Evolutionary conservation across 495 filamentous ascomycete genomes (phyloP), one percentile per base, ranked within the genome.

Genomic region (Paragyromitra xinjiangensis): DNA sequence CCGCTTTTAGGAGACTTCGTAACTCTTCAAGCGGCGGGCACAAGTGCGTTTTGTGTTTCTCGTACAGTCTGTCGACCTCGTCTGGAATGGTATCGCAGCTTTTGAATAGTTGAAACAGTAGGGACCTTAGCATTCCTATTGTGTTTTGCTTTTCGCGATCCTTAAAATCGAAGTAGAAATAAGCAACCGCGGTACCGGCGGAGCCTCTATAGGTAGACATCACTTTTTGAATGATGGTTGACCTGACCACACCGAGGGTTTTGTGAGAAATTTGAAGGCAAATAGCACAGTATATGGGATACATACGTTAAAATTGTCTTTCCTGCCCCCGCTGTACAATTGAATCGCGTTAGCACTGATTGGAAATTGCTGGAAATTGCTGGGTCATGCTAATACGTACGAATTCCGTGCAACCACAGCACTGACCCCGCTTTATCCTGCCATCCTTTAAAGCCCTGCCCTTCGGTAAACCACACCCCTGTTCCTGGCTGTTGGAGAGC

Each of bases 81-180:
- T 8, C 24, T 0, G 48, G 45, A 37, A 42, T 24, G 6, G 14
- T 62, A 6, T 7, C 12, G 26, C 34, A 26, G 12, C 45, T 70
- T 50, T 22, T 59, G 34, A 82, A 24, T 58, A 83, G 48, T 63
- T 83, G 81, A 59, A 66, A 78, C 5, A 82, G n/a, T 3, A 83
- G 48, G 1, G 75, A 63, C 7, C 74, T 69, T 16, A 83, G 26
- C 40, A 83, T 66, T 53, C 73, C 78, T 16, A 59, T 64, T 7
- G 75, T 71, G 7, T 65, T 82, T 50, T 81, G 82, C 24, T 78
- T 63, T 44, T 53, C n/a, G 37, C 64, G 65, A 45, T 84, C 78
- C 44, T 69, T 78, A 39, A 83, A 84, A 56, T 83, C 80, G 45
- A 75, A 84, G 64, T 83, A 84, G 53, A 84, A 71, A 62, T 84